A percentile compares a stretch with the other conserved stretches of the same genome.
Evolutionary conservation across 2,329 filamentous ascomycete genomes (phyloP).

Genomic region (Ceratocystis variospora): DNA sequence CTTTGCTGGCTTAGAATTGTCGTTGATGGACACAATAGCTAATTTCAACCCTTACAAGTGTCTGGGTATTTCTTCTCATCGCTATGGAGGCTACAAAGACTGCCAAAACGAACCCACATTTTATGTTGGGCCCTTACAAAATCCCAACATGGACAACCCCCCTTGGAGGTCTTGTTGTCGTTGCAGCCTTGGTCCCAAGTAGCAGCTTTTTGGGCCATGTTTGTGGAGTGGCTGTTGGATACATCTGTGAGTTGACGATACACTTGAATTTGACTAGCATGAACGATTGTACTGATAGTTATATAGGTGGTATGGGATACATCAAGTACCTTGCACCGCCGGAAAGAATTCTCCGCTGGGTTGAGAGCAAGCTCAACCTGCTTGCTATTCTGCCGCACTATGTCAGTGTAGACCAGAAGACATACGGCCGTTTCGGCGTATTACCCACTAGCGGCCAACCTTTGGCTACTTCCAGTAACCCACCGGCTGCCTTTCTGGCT

Average conservation of each 20-base stretch:
- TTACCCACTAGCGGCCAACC: slow-evolving; percentile 46
- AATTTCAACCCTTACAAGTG: slow-evolving; percentile 34
- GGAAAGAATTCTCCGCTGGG: slow-evolving; percentile 73
- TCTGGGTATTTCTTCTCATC: slow-evolving; percentile 86
- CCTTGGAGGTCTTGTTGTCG: slow-evolving; percentile 58
- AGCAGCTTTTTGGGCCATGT: slow-evolving; percentile 79
- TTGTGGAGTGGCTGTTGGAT: slow-evolving; percentile 71
- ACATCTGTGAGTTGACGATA: slow-evolving; percentile 51
- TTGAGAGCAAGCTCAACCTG: slow-evolving; percentile 78
- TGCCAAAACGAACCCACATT: slow-evolving; percentile 65
- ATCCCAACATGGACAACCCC: slow-evolving; percentile 91
- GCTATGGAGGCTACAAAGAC: slow-evolving; percentile 76
- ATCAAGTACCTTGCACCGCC: slow-evolving; percentile 81
- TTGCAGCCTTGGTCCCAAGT: slow-evolving; percentile 62
- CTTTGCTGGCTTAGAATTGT: neutral
- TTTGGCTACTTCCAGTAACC: slow-evolving; percentile 24
- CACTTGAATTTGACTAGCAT: neutral
- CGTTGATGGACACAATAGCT: neutral
- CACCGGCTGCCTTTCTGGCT: slow-evolving; percentile 48
- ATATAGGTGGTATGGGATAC: slow-evolving; percentile 66
- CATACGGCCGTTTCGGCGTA: slow-evolving; percentile 82
- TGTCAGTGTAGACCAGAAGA: slow-evolving; percentile 90
- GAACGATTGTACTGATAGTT: neutral
- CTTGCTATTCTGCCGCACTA: slow-evolving; percentile 77
- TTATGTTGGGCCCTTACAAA: slow-evolving; percentile 47